Conservation (phyloP, 768 basidiomycete species). For the Paxillus rubicundulus region DNA sequence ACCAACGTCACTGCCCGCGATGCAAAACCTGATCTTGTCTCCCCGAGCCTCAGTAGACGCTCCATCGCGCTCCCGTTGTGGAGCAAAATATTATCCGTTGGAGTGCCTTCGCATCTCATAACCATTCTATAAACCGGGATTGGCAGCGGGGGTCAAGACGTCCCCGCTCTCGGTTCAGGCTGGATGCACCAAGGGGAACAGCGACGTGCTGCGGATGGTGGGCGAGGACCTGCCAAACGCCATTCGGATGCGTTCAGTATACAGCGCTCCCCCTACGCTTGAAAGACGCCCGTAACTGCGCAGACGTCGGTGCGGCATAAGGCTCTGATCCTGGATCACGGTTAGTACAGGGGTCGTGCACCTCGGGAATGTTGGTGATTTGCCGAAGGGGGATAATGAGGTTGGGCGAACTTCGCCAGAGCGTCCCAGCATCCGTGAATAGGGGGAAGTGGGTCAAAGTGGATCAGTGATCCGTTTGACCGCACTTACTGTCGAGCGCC, state of each 20-base stretch:
- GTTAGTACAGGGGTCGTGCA: neutral
- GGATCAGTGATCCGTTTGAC: no score
- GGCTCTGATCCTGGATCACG: neutral
- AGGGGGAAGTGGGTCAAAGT: no score
- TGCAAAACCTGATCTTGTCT: neutral
- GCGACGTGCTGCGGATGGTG: neutral
- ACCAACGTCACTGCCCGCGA: neutral
- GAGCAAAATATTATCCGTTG: neutral
- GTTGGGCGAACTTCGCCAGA: neutral
- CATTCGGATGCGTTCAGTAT: neutral
- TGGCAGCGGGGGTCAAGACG: neutral
- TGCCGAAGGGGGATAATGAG: neutral
- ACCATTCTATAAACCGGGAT: neutral
- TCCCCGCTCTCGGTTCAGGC: slow-evolving; percentile 1
- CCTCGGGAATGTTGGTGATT: neutral
- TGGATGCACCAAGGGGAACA: neutral
- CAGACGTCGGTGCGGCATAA: neutral
- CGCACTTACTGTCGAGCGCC: no score
- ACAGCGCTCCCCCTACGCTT: neutral
- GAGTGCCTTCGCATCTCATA: neutral
- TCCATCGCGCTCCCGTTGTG: neutral
- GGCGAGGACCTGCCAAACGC: neutral
- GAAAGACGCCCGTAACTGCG: slow-evolving; percentile 2
- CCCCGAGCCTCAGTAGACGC: neutral
- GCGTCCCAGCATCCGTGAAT: neutral